These are phyloP conservation scores for Nephelium lappaceum DNA, from an alignment of 345 rosid species.

Conservation along the genomic window DNA sequence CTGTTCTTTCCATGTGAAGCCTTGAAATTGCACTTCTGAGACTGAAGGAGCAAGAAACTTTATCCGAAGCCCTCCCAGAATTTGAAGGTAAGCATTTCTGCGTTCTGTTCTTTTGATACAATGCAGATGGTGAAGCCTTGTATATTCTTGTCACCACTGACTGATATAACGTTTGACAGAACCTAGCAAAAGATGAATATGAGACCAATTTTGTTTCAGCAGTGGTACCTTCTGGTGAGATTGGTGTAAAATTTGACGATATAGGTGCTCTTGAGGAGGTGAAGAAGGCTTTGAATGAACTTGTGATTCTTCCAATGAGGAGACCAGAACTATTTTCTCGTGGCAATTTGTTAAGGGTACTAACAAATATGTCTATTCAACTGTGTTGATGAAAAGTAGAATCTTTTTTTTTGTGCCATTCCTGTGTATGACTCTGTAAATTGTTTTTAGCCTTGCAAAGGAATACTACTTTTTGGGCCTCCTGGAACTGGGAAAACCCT, in stretches of 20 bases:
- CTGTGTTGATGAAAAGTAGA: not conserved
- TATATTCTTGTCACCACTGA: slow-evolving; percentile 24
- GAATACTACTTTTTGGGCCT: slow-evolving; percentile 97
- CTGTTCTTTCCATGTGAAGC: slow-evolving; percentile 52
- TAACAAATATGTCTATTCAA: slow-evolving; percentile 11
- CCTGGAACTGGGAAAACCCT: slow-evolving; percentile 99
- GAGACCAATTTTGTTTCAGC: slow-evolving; percentile 89
- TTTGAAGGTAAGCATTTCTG: slow-evolving; percentile 63
- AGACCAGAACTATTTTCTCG: slow-evolving; percentile 92
- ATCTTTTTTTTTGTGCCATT: not conserved
- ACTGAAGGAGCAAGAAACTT: slow-evolving; percentile 78
- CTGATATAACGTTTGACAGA: slow-evolving; percentile 47
- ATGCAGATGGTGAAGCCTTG: slow-evolving; percentile 15
- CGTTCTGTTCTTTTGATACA: slow-evolving; percentile 11
- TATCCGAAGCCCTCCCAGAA: slow-evolving; percentile 66
- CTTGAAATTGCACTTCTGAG: slow-evolving; percentile 81
- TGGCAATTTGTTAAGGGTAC: slow-evolving; percentile 92
- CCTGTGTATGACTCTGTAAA: slow-evolving; percentile 14
- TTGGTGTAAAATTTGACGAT: slow-evolving; percentile 91
- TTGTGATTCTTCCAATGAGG: slow-evolving; percentile 98
- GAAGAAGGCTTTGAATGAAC: slow-evolving; percentile 87
- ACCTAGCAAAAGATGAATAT: slow-evolving; percentile 86
- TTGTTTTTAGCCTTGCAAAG: slow-evolving; percentile 89
- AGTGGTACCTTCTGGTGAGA: slow-evolving; percentile 91
- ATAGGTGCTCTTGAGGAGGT: slow-evolving; percentile 98